These are phyloP conservation scores for Trichoderma koningiopsis DNA, from an alignment of 2,329 filamentous ascomycete genomes.

Conservation along the genomic window DNA sequence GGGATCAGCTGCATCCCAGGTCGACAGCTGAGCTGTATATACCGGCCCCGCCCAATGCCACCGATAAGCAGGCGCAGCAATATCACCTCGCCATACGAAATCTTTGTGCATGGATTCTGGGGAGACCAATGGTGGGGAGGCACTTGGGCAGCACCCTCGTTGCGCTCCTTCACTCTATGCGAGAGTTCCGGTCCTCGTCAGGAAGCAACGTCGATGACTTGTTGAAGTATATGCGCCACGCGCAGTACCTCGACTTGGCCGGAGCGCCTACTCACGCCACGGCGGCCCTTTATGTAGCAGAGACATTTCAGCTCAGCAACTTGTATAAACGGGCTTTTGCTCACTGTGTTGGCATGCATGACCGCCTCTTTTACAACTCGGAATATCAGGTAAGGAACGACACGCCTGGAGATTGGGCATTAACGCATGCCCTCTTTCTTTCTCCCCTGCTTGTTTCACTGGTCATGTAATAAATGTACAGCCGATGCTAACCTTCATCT, in stretches of 20 bases:
- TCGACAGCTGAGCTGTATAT: slow-evolving; percentile 65
- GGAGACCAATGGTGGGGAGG: slow-evolving; percentile 67
- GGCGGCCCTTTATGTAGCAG: slow-evolving; percentile 67
- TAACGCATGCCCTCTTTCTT: neutral
- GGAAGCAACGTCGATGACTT: slow-evolving; percentile 64
- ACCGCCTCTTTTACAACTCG: slow-evolving; percentile 55
- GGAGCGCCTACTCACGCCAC: slow-evolving; percentile 69
- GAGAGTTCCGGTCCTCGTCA: slow-evolving; percentile 57
- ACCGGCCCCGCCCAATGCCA: slow-evolving; percentile 59
- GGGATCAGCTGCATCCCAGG: slow-evolving; percentile 37
- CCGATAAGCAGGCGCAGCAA: slow-evolving; percentile 56
- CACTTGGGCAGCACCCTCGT: slow-evolving; percentile 66
- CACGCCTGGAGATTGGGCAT: neutral
- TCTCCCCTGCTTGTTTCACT: neutral
- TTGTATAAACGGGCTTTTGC: slow-evolving; percentile 73
- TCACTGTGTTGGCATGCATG: slow-evolving; percentile 78
- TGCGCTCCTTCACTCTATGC: slow-evolving; percentile 65
- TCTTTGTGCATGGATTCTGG: slow-evolving; percentile 71
- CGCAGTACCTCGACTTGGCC: slow-evolving; percentile 69
- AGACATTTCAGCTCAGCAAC: slow-evolving; percentile 63
- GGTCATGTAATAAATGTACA: neutral
- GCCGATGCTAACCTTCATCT: neutral
- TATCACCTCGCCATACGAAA: slow-evolving; percentile 74
- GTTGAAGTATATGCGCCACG: slow-evolving; percentile 65
- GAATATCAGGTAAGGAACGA: slow-evolving; percentile 60